Percentiles rank a stretch among this genome's conserved stretches.
phyloP scores from a whole-genome alignment of 2,329 filamentous ascomycete species.

The Grosmannia serpens region DNA sequence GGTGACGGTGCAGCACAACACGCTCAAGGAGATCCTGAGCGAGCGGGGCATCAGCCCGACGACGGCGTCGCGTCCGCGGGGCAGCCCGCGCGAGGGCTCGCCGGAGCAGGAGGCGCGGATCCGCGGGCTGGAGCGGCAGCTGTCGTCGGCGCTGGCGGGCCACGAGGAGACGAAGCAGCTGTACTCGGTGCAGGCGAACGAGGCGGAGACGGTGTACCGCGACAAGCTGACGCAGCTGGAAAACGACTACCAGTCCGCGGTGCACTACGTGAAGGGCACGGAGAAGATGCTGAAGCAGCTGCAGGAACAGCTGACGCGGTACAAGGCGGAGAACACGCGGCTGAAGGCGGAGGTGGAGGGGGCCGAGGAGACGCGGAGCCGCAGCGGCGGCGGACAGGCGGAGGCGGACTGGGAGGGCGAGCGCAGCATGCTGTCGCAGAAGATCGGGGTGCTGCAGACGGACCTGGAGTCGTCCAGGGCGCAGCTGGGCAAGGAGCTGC shows the following conservation, averaged over 20 bases:
- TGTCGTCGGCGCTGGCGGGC: slow-evolving; percentile 62
- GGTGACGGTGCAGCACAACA: slow-evolving; percentile 80
- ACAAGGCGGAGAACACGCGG: slow-evolving; percentile 75
- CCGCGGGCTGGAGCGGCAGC: slow-evolving; percentile 77
- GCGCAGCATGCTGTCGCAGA: slow-evolving; percentile 51
- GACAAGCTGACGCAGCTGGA: slow-evolving; percentile 90
- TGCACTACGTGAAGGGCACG: slow-evolving; percentile 95
- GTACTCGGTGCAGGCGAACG: slow-evolving; percentile 70
- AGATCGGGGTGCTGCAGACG: slow-evolving; percentile 57
- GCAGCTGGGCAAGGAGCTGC: slow-evolving; percentile 61
- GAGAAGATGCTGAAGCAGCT: slow-evolving; percentile 99
- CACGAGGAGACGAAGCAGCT: slow-evolving; percentile 76
- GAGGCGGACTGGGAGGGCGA: slow-evolving; percentile 64
- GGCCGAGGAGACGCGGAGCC: slow-evolving; percentile 41
- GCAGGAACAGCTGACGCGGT: slow-evolving; percentile 90
- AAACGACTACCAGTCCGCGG: slow-evolving; percentile 94
- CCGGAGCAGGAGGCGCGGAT: slow-evolving; percentile 60
- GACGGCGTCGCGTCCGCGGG: slow-evolving; percentile 58
- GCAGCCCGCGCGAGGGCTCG: slow-evolving; percentile 63
- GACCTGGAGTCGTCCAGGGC: slow-evolving; percentile 55
- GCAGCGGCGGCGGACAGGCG: slow-evolving; percentile 16
- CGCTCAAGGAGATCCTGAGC: slow-evolving; percentile 81
- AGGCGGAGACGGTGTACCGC: slow-evolving; percentile 79
- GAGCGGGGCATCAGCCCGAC: slow-evolving; percentile 80
- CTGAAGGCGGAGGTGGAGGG: slow-evolving; percentile 72